These are phyloP conservation scores for Aspergillus panamensis DNA, from an alignment of 495 filamentous ascomycete genomes.

Conservation along the genomic window DNA sequence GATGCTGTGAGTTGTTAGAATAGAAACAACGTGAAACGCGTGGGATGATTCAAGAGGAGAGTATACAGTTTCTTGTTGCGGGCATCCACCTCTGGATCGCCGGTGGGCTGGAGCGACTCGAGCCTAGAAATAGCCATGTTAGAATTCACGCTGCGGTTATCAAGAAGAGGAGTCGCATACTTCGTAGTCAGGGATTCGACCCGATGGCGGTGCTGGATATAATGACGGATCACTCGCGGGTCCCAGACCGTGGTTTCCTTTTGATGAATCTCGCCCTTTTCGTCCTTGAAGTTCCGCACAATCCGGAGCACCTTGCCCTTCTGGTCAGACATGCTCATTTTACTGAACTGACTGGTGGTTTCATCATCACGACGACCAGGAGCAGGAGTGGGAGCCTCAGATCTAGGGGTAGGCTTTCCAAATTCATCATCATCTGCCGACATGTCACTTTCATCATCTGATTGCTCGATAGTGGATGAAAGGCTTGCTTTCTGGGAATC, in stretches of 20 bases:
- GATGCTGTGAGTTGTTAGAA: conserved; percentile 46
- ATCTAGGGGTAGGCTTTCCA: conserved; percentile 57
- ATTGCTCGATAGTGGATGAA: conserved; percentile 58
- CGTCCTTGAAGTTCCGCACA: conserved; percentile 57
- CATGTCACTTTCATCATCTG: conserved; percentile 59
- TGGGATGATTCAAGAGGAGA: conserved; percentile 6
- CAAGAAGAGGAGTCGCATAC: conserved; percentile 40
- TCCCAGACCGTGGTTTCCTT: conserved; percentile 65
- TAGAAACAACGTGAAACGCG: not conserved
- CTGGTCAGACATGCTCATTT: conserved; percentile 65
- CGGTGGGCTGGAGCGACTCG: conserved; percentile 64
- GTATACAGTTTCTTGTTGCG: conserved; percentile 53
- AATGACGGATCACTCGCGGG: conserved; percentile 68
- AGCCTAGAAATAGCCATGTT: conserved; percentile 34
- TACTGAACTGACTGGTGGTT: conserved; percentile 80
- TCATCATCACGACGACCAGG: conserved; percentile 65
- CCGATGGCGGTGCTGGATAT: conserved; percentile 50
- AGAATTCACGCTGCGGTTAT: not conserved
- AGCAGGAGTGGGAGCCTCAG: conserved; percentile 57
- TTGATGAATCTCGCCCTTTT: conserved; percentile 58
- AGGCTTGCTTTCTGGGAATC: conserved; percentile 77
- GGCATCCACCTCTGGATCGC: conserved; percentile 66
- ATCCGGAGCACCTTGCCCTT: conserved; percentile 74
- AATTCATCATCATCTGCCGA: conserved; percentile 67
- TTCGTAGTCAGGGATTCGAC: conserved; percentile 64